A percentile compares a stretch with the other conserved stretches of the same genome.
Evolutionary conservation across 306 rosid genomes (phyloP).

Genomic region (Dicorynia guianensis): DNA sequence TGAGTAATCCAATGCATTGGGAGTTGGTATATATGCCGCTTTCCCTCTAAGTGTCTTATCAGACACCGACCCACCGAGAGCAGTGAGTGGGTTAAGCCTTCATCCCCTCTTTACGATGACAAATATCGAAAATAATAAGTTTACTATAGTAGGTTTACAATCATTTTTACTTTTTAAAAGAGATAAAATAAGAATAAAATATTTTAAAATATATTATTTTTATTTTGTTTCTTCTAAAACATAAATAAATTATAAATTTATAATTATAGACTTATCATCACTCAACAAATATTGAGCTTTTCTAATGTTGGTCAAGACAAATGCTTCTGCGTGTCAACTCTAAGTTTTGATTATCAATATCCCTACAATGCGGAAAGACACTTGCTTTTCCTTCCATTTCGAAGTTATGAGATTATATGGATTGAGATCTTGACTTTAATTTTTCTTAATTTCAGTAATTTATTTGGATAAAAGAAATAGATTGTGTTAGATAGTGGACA

Average conservation of each 20-base stretch:
- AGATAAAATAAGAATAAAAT: no score
- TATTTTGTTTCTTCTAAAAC: no score
- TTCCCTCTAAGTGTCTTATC: slow-evolving; percentile 40
- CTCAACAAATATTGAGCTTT: slow-evolving; percentile 41
- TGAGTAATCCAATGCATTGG: neutral
- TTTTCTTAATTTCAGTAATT: neutral
- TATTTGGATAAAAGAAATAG: no score
- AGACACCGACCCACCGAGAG: slow-evolving; percentile 2
- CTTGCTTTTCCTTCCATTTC: neutral
- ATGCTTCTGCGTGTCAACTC: slow-evolving; percentile 2
- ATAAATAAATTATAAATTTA: no score
- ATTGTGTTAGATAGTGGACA: no score
- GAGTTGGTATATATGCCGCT: slow-evolving; percentile 23
- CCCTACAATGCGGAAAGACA: slow-evolving; percentile 36
- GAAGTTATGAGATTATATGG: no score
- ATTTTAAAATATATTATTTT: no score
- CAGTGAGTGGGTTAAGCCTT: slow-evolving; percentile 31
- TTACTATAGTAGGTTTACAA: no score
- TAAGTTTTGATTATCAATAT: slow-evolving; percentile 13
- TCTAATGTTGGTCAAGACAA: slow-evolving; percentile 42
- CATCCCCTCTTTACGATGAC: no score
- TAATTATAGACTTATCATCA: no score
- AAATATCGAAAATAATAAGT: no score
- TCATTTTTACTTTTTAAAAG: no score
- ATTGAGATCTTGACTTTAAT: neutral